Evolutionary conservation across 495 filamentous ascomycete species (phyloP), one percentile per base, ranked within the genome.

Genomic region (Annulohypoxylon stygium): DNA sequence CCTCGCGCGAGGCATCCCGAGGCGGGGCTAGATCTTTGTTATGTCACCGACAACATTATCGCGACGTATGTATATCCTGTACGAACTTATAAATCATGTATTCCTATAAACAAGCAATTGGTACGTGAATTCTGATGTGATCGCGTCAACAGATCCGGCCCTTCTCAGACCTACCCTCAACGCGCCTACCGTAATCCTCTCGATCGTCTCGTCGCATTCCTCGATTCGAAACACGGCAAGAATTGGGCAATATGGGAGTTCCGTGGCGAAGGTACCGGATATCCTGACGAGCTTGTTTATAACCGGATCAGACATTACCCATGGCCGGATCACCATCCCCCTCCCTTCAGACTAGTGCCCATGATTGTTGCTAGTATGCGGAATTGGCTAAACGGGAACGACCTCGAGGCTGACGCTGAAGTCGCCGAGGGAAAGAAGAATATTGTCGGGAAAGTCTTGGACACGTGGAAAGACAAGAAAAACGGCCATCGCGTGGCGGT

Each of bases 161-260:
- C 97, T 2, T 91, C 90, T 30, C 89, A 90, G 54, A 93, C 93
- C 23, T 98, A 97, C 79, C 96, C 96, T 0, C 89, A 96, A 75
- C 90, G 90, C 48, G 92, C 93, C 63, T 99, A 98, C 82, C 92
- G 96, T 69, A 99, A 97, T 75, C 96, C 96, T 0, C 90, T 95
- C 51, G 90, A 95, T 73, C 86, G 88, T 10, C 88, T 99, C 4
- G 91, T 98, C 57, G 87, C 88, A 34, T 98, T 93, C 78, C 91
- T 99, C 45, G 93, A 98, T 81, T 81, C 83, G 18, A 93, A 93
- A 69, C 96, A 99, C 84, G 91, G 88, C 60, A 79, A 85, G 9
- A 83, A 93, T 65, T 98, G 95, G 96, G 88, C 90, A 9, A 97
- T 99, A 71, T 99, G 94, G 93, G 96, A 99, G 77, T 98, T 98